These are phyloP conservation scores for Exophiala sideris DNA, from an alignment of 2,329 filamentous ascomycete species.

Conservation along the genomic window DNA sequence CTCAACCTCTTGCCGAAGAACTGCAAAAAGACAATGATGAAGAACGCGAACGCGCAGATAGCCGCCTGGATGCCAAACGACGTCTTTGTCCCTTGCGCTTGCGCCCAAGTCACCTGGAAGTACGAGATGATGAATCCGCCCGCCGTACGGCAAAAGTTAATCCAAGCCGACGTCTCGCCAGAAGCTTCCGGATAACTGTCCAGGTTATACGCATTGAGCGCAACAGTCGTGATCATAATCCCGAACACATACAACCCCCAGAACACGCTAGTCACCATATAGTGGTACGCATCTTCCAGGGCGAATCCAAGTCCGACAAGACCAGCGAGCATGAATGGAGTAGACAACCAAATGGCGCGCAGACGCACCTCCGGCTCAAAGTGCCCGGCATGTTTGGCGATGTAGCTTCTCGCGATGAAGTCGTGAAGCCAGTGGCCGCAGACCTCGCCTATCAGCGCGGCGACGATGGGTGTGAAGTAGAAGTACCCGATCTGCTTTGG, in stretches of 20 bases:
- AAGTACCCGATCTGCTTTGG: conserved; percentile 52
- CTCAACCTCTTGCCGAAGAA: conserved; percentile 39
- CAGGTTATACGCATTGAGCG: conserved; percentile 51
- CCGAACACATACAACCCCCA: conserved; percentile 54
- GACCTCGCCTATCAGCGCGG: conserved; percentile 52
- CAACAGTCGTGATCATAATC: conserved; percentile 38
- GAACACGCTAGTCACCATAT: conserved; percentile 47
- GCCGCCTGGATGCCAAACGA: conserved; percentile 50
- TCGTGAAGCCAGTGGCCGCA: conserved; percentile 58
- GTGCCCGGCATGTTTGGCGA: conserved; percentile 46
- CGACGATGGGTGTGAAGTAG: conserved; percentile 58
- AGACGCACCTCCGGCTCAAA: conserved; percentile 59
- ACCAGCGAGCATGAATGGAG: conserved; percentile 50
- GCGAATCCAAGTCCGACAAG: conserved; percentile 53
- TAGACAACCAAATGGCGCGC: conserved; percentile 45
- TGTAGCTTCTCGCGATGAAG: conserved; percentile 44
- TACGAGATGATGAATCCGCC: conserved; percentile 50
- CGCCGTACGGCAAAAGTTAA: conserved; percentile 49
- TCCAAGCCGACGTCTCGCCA: conserved; percentile 53
- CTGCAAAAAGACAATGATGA: conserved; percentile 41
- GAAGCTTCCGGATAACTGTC: conserved; percentile 55
- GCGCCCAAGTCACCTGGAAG: conserved; percentile 52
- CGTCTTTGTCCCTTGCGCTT: conserved; percentile 41
- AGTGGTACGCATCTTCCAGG: conserved; percentile 51
- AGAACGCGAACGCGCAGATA: conserved; percentile 38